Base-by-base conservation (phyloP, 352 stramenopile genomes). In the Pythium folliculosum region DNA sequence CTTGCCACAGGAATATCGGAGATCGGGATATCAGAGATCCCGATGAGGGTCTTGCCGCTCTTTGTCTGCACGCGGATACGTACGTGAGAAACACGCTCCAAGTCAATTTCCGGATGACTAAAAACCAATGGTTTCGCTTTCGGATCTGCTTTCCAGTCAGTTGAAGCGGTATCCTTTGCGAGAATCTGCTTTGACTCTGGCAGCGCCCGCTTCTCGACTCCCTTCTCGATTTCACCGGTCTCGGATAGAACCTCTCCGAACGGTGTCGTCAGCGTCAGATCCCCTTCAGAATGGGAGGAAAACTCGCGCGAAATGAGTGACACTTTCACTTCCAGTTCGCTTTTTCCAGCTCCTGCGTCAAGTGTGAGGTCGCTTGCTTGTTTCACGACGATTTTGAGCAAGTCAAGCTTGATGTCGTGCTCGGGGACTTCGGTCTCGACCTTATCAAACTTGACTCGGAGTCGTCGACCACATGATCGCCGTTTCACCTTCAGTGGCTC, bases 271-370 rank as follows among this genome's bases (percentile, higher is more conserved):
- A 67, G 37, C 1, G 60, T 61, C 13, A 71, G 56, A 30, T 76
- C 72, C 5, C 27, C 53, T 5, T 64, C 35, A 9, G 64, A 43
- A 17, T 80, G 67, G 0, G 55, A n/a, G 22, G 73, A 52, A 43
- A 83, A 86, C 48, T 91, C 82, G 32, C 76, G 75, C 13, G 82
- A 91, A 21, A 83, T 30, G 1, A 91, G 67, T 30, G 78, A 30
- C 13, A 91, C 57, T 54, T 89, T 70, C 1, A 81, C 78, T 3
- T 58, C 44, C 12, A 91, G 66, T 10, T 76, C 63, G 3, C 53
- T 66, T 13, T 13, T 57, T 5, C 60, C 74, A 32, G 67, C 72
- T 5, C 72, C 72, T 55, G 78, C 77, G 48, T 76, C 70, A 10
- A 86, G 53, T 13, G 67, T 71, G 52, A 90, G 70, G 21, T 91